Conservation (phyloP, 1,284 basidiomycete species). For the Microbotryum violaceum region DNA sequence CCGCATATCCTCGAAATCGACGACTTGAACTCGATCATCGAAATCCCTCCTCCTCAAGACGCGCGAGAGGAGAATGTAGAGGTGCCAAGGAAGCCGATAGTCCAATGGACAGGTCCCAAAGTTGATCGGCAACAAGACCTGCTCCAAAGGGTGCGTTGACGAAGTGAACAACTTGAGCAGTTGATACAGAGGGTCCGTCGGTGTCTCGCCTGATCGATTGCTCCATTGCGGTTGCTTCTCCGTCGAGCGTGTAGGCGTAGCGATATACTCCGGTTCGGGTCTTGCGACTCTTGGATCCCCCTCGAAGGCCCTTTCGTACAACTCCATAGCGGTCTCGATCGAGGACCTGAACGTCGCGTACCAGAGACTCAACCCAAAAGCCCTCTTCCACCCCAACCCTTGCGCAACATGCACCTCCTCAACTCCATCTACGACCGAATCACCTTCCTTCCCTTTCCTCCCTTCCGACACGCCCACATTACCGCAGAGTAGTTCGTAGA, state of each 20-base stretch:
- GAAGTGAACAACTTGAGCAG: conserved; percentile 68
- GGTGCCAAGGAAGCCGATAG: conserved; percentile 81
- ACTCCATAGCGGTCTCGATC: conserved; percentile 58
- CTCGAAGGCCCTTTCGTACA: conserved; percentile 51
- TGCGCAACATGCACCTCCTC: conserved; percentile 68
- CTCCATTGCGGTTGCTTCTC: conserved; percentile 35
- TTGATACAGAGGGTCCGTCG: conserved; percentile 67
- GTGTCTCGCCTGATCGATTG: conserved; percentile 22
- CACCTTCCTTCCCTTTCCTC: conserved; percentile 21
- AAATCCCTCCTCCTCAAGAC: conserved; percentile 78
- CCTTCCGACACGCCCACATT: conserved; percentile 60
- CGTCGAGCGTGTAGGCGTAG: conserved; percentile 37
- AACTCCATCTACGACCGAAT: conserved; percentile 52
- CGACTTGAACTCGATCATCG: conserved; percentile 55
- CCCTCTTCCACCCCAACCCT: conserved; percentile 88
- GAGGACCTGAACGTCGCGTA: conserved; percentile 68
- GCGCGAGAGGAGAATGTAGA: conserved; percentile 78
- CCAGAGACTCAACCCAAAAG: conserved; percentile 87
- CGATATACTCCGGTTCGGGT: conserved; percentile 65
- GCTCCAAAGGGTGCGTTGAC: conserved; percentile 47
- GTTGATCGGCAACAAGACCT: conserved; percentile 55
- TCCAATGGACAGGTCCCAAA: conserved; percentile 70
- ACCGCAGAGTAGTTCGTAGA: conserved; percentile 82
- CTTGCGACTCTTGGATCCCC: conserved; percentile 38
- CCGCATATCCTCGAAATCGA: conserved; percentile 39